Conservation (phyloP, 2,329 filamentous ascomycete species). For the Magnaporthales sp. region DNA sequence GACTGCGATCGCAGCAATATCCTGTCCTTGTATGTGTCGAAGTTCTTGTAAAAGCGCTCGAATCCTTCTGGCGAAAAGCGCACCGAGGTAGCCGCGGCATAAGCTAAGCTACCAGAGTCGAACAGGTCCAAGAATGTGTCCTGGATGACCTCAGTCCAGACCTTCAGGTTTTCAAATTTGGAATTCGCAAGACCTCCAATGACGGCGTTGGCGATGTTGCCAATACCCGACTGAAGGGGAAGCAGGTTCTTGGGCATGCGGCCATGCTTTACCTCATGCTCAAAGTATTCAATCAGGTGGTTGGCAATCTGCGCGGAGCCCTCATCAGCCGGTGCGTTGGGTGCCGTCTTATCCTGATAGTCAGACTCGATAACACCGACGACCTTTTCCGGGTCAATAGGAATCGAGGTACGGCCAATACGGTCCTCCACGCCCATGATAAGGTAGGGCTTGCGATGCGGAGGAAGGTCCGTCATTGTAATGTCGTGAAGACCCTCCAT, state of each 20-base stretch:
- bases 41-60: constrained; percentile 82
- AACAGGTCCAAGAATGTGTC: constrained; percentile 91
- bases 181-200: constrained; percentile 73
- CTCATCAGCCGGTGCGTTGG: constrained; percentile 70
- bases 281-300: constrained; percentile 74
- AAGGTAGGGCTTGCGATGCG: constrained; percentile 73
- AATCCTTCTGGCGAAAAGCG: constrained; percentile 88
- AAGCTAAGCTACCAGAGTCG: constrained; percentile 79
- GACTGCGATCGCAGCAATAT: constrained; percentile 80
- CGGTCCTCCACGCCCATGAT: constrained; percentile 81
- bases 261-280: constrained; percentile 74
- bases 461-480: constrained; percentile 78
- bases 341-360: constrained; percentile 67
- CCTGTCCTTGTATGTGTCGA: constrained; percentile 72
- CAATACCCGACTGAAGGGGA: constrained; percentile 63
- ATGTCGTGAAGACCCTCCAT: constrained; percentile 90
- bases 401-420: constrained; percentile 75
- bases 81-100: constrained; percentile 82
- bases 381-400: constrained; percentile 73
- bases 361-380: constrained; percentile 79
- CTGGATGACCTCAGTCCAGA: constrained; percentile 91
- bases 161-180: constrained; percentile 79
- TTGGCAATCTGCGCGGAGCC: constrained; percentile 62
- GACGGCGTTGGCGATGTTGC: constrained; percentile 89
- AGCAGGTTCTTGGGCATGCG: constrained; percentile 65